Base-by-base conservation (phyloP, 2,329 filamentous ascomycete genomes). In the Nemania sp. region DNA sequence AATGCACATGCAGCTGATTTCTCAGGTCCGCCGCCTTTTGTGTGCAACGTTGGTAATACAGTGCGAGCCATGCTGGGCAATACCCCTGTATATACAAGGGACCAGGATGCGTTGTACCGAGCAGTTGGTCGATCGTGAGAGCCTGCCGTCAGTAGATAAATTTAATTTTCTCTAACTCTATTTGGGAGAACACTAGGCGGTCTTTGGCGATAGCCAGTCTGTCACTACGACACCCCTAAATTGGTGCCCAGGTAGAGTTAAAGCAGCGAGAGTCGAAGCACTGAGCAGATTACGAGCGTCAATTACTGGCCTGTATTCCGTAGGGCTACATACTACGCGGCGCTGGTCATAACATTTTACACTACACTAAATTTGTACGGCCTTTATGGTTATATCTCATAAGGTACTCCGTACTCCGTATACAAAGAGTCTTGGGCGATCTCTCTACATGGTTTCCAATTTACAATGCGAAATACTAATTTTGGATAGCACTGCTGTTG, bases 1-100 rank as follows among this genome's bases (percentile, higher is more conserved):
- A 30, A 11, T 54, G 52, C 54, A 56, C 53, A 54, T 63, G 56
- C 54, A 60, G 49, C 47, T 49, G 52, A 59, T 60, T 61, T 20
- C n/a, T n/a, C 20, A 39, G 51, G 54, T 54, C 54, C 54, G 36
- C 63, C 63, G 63, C 63, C 60, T 57, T 65, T 65, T 62, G 57
- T 22, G 37, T 64, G 63, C 54, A 66, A 67, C 60, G 57, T 62
- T 58, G 57, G 57, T 31, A 31, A 9, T 31, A 28, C 26, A 28
- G 26, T 28, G 11, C 28, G 9, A n/a, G n/a, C n/a, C n/a, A n/a
- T n/a, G n/a, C n/a, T n/a, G n/a, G n/a, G n/a, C n/a, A n/a, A n/a
- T n/a, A n/a, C n/a, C n/a, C 31, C 31, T 34, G 14, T 12, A n/a
- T 26, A 11, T n/a, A 36, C 47, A 41, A 41, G 26, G 46, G 22